Percentiles rank a stretch among this genome's conserved stretches.
phyloP scores from a whole-genome alignment of 805 yeast genomes.

The Pichia occidentalis region DNA sequence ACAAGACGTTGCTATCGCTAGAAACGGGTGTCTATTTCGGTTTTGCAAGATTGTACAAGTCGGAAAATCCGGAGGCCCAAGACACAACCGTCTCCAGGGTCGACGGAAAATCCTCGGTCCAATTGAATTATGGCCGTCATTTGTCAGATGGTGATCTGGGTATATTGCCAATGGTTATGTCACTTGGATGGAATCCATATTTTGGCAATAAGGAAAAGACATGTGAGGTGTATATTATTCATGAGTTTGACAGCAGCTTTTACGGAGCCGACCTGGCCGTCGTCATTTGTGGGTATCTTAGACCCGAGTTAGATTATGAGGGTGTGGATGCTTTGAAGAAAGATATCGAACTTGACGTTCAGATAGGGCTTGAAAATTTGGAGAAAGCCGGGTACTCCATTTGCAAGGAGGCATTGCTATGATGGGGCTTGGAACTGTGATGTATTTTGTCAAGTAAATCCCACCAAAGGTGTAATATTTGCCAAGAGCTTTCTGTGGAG shows the following conservation, averaged over 20 bases:
- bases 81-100: slow-evolving; percentile 19
- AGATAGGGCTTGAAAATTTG: slow-evolving; percentile 52
- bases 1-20: slow-evolving; percentile 35
- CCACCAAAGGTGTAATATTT: too few relatives aligned
- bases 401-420: slow-evolving; percentile 24
- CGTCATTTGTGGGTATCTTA: slow-evolving; percentile 74
- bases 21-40: slow-evolving; percentile 91
- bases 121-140: slow-evolving; percentile 54
- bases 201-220: slow-evolving; percentile 74
- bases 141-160: slow-evolving; percentile 40
- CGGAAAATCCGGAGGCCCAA: not conserved
- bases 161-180: slow-evolving; percentile 83
- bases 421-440: too few relatives aligned
- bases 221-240: slow-evolving; percentile 82
- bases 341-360: slow-evolving; percentile 78
- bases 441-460: too few relatives aligned
- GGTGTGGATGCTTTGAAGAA: slow-evolving; percentile 74
- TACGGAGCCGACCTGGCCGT: slow-evolving; percentile 76
- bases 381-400: slow-evolving; percentile 35
- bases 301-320: slow-evolving; percentile 86
- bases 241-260: slow-evolving; percentile 58
- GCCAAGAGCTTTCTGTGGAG: too few relatives aligned
- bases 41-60: slow-evolving; percentile 29
- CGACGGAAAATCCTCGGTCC: slow-evolving; percentile 38
- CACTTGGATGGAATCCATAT: slow-evolving; percentile 94